A percentile compares a stretch with the other conserved stretches of the same genome.
Evolutionary conservation across 2,329 filamentous ascomycete species (phyloP).

Genomic region (Talaromyces atroroseus): DNA sequence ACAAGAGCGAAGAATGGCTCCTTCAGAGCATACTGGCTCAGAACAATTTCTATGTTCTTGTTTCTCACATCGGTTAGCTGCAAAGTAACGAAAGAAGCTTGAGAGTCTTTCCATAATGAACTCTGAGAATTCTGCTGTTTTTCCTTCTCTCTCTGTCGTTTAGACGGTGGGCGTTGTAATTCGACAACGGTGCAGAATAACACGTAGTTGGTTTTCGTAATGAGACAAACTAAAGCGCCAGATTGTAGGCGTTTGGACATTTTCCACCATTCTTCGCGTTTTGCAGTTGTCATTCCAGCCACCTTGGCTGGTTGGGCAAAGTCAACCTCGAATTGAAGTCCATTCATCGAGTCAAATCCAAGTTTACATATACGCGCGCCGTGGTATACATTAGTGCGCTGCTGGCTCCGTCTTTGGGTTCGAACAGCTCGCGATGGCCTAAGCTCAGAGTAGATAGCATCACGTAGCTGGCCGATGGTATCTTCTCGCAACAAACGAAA

Average conservation of each 20-base stretch:
- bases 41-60: background rate
- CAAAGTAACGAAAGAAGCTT: slow-evolving; percentile 25
- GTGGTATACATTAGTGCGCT: slow-evolving; percentile 5
- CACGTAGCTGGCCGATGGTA: slow-evolving; percentile 27
- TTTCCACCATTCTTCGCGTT: slow-evolving; percentile 25
- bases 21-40: background rate
- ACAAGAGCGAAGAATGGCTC: slow-evolving; percentile 37
- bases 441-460: slow-evolving; percentile 23
- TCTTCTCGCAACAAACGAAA: slow-evolving; percentile 36
- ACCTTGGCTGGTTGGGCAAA: slow-evolving; percentile 23
- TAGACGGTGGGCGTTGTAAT: slow-evolving; percentile 5
- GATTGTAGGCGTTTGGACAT: slow-evolving; percentile 25
- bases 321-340: slow-evolving; percentile 10
- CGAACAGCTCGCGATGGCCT: background rate
- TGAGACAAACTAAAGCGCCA: slow-evolving; percentile 26
- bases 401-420: background rate
- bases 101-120: slow-evolving; percentile 21
- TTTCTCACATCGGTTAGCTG: background rate
- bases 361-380: background rate
- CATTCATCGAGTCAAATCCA: background rate
- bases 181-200: slow-evolving; percentile 24
- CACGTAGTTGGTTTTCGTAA: slow-evolving; percentile 15
- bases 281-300: background rate
- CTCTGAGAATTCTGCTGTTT: background rate
- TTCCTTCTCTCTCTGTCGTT: slow-evolving; percentile 11